These are phyloP conservation scores for Fraxinus cuspidata DNA, from an alignment of 257 asterid genomes.

Conservation along the genomic window DNA sequence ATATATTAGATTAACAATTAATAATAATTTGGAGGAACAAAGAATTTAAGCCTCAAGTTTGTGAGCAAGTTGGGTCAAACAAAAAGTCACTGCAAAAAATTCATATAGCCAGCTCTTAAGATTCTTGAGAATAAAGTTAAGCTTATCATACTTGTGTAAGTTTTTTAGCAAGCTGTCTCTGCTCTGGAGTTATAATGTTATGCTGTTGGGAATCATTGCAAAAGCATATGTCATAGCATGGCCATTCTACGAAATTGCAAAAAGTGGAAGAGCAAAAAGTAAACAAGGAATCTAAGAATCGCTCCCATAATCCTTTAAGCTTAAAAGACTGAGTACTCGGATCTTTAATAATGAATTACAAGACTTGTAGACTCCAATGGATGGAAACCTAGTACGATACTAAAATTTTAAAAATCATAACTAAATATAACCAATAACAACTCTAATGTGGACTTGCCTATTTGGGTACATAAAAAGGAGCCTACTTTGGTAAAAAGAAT, in stretches of 20 bases:
- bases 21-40: not conserved
- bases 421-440: too few relatives aligned
- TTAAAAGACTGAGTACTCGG: not conserved
- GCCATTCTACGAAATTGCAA: too few relatives aligned
- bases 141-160: not conserved
- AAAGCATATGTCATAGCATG: too few relatives aligned
- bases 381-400: too few relatives aligned
- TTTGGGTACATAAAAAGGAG: not conserved
- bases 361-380: not conserved
- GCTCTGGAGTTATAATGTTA: not conserved
- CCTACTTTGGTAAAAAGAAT: not conserved
- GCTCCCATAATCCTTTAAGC: not conserved
- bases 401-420: too few relatives aligned
- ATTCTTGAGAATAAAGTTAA: not conserved
- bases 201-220: too few relatives aligned
- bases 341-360: not conserved
- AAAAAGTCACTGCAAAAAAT: not conserved
- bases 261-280: too few relatives aligned
- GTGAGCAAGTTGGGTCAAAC: not conserved
- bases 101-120: not conserved
- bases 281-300: too few relatives aligned
- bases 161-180: not conserved
- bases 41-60: not conserved
- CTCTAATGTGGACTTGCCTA: not conserved
- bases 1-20: not conserved